A percentile compares a stretch with the other conserved stretches of the same genome.
Evolutionary conservation across 352 stramenopile genomes (phyloP).

Genomic region (Peronosclerospora sorghi): DNA sequence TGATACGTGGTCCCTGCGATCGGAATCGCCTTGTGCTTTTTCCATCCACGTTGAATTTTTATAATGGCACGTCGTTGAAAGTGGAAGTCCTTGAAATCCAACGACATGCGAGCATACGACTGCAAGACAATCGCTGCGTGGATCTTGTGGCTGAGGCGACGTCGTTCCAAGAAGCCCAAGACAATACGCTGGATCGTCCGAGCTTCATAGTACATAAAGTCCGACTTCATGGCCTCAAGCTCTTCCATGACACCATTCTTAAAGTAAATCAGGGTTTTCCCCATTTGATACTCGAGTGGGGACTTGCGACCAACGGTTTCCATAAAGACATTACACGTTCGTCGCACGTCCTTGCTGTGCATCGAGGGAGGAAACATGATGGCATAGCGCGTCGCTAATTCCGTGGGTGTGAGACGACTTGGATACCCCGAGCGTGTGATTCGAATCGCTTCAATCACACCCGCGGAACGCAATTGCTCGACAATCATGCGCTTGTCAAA

Average conservation of each 20-base stretch:
- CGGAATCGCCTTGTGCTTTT: slow-evolving; percentile 32
- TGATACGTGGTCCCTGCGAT: neutral
- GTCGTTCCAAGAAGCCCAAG: slow-evolving; percentile 72
- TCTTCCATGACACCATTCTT: slow-evolving; percentile 91
- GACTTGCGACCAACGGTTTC: slow-evolving; percentile 69
- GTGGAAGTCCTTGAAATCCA: slow-evolving; percentile 65
- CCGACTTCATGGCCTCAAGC: slow-evolving; percentile 88
- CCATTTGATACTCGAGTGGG: slow-evolving; percentile 83
- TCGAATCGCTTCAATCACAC: slow-evolving; percentile 88
- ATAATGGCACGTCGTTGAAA: slow-evolving; percentile 57
- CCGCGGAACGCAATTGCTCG: slow-evolving; percentile 83
- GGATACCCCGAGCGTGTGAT: slow-evolving; percentile 87
- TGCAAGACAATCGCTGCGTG: slow-evolving; percentile 64
- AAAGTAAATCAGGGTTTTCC: slow-evolving; percentile 94
- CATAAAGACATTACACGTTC: slow-evolving; percentile 77
- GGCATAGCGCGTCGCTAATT: slow-evolving; percentile 73
- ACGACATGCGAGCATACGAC: slow-evolving; percentile 65
- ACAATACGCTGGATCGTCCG: slow-evolving; percentile 78
- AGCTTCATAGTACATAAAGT: slow-evolving; percentile 86
- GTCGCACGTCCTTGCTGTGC: slow-evolving; percentile 64
- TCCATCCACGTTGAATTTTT: slow-evolving; percentile 64
- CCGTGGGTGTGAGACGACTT: slow-evolving; percentile 82
- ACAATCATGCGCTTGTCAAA: slow-evolving; percentile 88
- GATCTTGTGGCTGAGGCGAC: slow-evolving; percentile 52
- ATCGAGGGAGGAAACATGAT: slow-evolving; percentile 86